A percentile compares a stretch with the other conserved stretches of the same genome.
phyloP scores from a whole-genome alignment of 1,139 yeast species.

The Kodamaea anthophila region DNA sequence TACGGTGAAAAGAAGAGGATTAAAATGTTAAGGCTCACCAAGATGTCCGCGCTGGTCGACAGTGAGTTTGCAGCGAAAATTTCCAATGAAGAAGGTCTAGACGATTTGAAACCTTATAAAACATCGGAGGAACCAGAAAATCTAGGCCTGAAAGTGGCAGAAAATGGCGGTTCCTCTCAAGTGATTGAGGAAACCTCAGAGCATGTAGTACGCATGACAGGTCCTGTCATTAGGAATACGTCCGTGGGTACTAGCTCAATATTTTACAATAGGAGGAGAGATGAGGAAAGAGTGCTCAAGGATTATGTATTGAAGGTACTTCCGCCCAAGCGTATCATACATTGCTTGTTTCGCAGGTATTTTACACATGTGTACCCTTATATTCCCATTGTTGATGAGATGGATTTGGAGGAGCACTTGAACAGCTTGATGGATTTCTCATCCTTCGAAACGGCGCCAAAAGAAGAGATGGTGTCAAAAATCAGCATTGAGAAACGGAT shows the following conservation, averaged over 20 bases:
- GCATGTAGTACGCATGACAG: too few relatives aligned
- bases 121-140: too few relatives aligned
- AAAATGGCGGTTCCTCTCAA: too few relatives aligned
- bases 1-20: slow-evolving; percentile 5
- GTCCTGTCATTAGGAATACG: too few relatives aligned
- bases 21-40: slow-evolving; percentile 2
- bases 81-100: slow-evolving; percentile 11
- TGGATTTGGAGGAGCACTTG: slow-evolving; percentile 19
- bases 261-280: slow-evolving; percentile 25
- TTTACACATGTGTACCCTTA: slow-evolving; percentile 43
- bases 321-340: slow-evolving; percentile 37
- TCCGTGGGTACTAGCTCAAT: slow-evolving; percentile 15
- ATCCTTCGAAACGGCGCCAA: slow-evolving; percentile 9
- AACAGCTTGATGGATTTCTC: slow-evolving; percentile 16
- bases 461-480: slow-evolving; percentile 12
- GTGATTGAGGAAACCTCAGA: too few relatives aligned
- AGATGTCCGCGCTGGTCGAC: slow-evolving; percentile 9
- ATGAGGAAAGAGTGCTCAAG: slow-evolving; percentile 20
- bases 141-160: too few relatives aligned
- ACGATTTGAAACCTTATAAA: slow-evolving; percentile 8
- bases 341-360: slow-evolving; percentile 28
- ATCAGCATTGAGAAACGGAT: slow-evolving; percentile 15
- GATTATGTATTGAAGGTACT: slow-evolving; percentile 18
- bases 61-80: slow-evolving; percentile 9
- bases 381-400: slow-evolving; percentile 47